Evolutionary conservation across 495 filamentous ascomycete species (phyloP), one percentile per base, ranked within the genome.

Genomic region (Trichoderma gamsii): DNA sequence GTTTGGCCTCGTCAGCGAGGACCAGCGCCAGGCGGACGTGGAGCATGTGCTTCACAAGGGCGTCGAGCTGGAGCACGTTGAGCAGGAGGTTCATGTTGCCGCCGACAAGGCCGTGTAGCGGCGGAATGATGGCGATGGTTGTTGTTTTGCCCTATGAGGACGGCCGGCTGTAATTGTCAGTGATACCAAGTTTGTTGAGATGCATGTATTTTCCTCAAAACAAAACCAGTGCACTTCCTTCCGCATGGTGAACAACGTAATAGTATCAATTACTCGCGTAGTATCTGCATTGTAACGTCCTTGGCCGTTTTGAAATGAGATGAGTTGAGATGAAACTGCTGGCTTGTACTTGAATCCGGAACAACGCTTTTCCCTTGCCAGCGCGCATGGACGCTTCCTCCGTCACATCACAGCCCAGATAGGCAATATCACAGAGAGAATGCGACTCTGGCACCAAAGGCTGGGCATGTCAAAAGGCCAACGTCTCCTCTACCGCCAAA

Each of bases 1-100:
- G 59, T 80, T 79, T 69, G 74, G 78, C 38, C 25, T 61, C 56
- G 25, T 61, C 56, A 61, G 56, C 56, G 56, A 61, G 25, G 56
- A 61, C 56, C 56, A 61, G 56, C 56, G 56, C 11, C 56, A 61
- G 56, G 56, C 56, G 25, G 56, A 61, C 27, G 56, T 61, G 1
- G 56, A 61, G 25, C 56, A 61, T 61, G 56, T 61, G 25, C 56
- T 61, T 3, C 15, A 61, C 56, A 61, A 61, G 56, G 56, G 56
- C 25, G 25, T 61, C n/a, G 56, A 61, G 56, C 27, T 61, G 56
- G 56, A 61, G 25, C 56, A 61, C 25, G 11, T 61, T 13, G 56
- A 61, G 56, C 56, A 25, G 4, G 56, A 61, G 16, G 56, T 49
- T 3, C 44, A 49, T n/a, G 44, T 52, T 21, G 2, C 25, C 25